Base-by-base conservation (phyloP, 192 early-diverging fungal genomes). In the Backusella morwellensis region DNA sequence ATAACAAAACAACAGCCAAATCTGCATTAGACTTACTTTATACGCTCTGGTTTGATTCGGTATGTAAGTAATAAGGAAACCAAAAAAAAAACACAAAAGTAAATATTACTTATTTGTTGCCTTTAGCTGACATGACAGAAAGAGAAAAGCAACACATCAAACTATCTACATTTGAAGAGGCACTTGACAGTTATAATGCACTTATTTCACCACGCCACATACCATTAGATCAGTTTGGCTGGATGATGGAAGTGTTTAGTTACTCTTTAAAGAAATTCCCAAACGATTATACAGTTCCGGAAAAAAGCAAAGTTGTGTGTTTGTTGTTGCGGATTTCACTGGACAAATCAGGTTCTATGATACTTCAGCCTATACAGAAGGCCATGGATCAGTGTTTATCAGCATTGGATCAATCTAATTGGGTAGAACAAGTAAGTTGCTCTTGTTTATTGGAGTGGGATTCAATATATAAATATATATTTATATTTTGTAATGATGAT, bases 241-340 rank as follows among this genome's bases (percentile, higher is more conserved):
- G 73, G 73, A 66, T 74, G 36, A 42, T 74, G 21, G 35, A 66
- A 41, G 35, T 34, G 42, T 74, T 74, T 26, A 66, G 73, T 29
- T 66, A 29, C 9, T 74, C 73, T 0, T 7, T 74, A 17, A 42
- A 56, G 38, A 40, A 38, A 26, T 74, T 54, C 12, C 35, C 56
- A 21, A 41, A 23, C 14, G 56, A 54, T n/a, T 74, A 74, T 29
- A 54, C 52, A 59, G 6, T 3, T 6, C 52, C 9, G 9, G 50
- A 59, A 3, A 52, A 36, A 32, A 50, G 11, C 19, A 35, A 21
- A 19, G 17, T 59, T 2, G 12, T 59, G 8, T 52, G 47, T 35
- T n/a, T 73, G 1, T 34, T 73, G 15, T 35, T 59, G 5, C 72
- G 29, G 17, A 35, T 73, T 0, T 73, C 72, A 14, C 14, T 72